These are phyloP conservation scores for Globisporangium lucens DNA, from an alignment of 352 stramenopile genomes.

Conservation along the genomic window DNA sequence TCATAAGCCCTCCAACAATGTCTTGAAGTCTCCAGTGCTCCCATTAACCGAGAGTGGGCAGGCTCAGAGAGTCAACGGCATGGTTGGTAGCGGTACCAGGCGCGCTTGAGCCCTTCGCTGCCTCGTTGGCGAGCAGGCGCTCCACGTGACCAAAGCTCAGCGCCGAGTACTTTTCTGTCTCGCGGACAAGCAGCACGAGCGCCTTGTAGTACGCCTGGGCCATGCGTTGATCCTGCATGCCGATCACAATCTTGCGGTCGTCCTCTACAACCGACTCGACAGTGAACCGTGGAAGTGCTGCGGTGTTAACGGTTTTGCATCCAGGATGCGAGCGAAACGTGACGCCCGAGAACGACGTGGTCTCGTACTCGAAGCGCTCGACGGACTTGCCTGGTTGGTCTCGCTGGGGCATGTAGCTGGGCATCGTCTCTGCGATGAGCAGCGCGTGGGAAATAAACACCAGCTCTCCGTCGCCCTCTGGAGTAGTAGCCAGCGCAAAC, in stretches of 20 bases:
- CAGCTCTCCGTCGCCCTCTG: constrained; percentile 38
- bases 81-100: neutral
- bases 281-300: constrained; percentile 28
- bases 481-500: constrained; percentile 43
- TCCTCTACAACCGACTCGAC: neutral
- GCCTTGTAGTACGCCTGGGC: constrained; percentile 44
- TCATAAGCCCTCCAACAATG: neutral
- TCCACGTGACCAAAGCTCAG: neutral
- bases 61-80: neutral
- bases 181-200: constrained; percentile 30
- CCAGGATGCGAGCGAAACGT: neutral
- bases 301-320: too few relatives aligned
- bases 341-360: constrained; percentile 22
- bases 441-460: constrained; percentile 55
- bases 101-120: too few relatives aligned
- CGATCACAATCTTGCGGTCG: constrained; percentile 26
- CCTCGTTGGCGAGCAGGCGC: neutral
- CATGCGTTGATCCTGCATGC: constrained; percentile 29
- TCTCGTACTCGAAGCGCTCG: constrained; percentile 33
- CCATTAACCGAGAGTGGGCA: neutral
- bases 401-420: neutral
- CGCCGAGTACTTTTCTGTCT: neutral
- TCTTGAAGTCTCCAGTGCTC: neutral
- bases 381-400: constrained; percentile 40
- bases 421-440: constrained; percentile 17